Evolutionary conservation across 2,329 filamentous ascomycete genomes (phyloP), one percentile per base, ranked within the genome.

Genomic region (Alternaria rosae): DNA sequence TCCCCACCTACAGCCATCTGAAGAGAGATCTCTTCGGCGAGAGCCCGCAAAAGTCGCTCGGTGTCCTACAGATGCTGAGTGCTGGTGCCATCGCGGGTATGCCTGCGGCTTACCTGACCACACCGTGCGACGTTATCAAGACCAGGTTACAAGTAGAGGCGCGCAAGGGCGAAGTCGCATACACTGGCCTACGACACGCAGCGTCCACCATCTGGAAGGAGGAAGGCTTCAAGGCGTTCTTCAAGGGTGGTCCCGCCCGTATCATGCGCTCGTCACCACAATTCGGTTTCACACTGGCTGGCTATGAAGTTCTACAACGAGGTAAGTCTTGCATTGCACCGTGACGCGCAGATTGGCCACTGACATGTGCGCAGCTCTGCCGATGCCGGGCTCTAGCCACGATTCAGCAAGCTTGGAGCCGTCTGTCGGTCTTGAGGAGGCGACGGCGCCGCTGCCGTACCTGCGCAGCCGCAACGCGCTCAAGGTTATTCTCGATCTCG

Each of bases 71-170:
- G 82, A 90, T 99, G 59, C 87, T 99, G 65, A 95, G 92, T 20
- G 93, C 95, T 8, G 95, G 95, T 83, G 95, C 95, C 62, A 97
- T 99, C 52, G 83, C 83, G 12, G 83, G 83, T 75, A 85, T 85
- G 83, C 83, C 83, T 12, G 82, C 83, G 15, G 83, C 83, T 12
- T 99, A 99, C 83, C 86, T 99, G 65, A 99, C 95, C 23, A 99
- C 95, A 2, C 95, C 95, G 0, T 97, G 92, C 84, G 95, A 99
- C 77, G 95, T 99, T 65, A 98, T 99, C 89, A 99, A 99, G 87
- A 99, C 95, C 4, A 91, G 95, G 78, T 86, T 99, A 62, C 95
- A 99, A 81, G 95, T 99, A 61, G 95, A 99, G 81, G 94, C 94
- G 21, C 91, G 95, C 68, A 98, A 98, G 85, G 95, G 95, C 66